phyloP scores from a whole-genome alignment of 495 filamentous ascomycete species.

The Gamarada debralockiae region DNA sequence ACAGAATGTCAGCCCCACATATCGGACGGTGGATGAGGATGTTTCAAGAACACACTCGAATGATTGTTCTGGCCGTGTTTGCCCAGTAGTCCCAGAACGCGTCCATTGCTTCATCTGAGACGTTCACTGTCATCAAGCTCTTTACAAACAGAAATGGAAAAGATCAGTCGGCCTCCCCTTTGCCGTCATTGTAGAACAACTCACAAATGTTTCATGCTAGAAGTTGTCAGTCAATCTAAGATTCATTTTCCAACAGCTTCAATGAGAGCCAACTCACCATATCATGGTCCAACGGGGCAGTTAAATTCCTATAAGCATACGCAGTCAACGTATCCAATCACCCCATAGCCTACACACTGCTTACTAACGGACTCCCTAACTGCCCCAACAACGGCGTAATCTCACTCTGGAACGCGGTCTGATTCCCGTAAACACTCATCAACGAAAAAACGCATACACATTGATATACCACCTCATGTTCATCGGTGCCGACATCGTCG shows the following conservation, averaged over 20 bases:
- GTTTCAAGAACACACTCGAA: slow-evolving; percentile 30
- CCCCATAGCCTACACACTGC: not conserved
- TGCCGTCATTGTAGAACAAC: not conserved
- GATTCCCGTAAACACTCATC: slow-evolving; percentile 3
- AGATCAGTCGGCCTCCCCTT: too few relatives aligned
- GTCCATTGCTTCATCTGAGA: slow-evolving; percentile 25
- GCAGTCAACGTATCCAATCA: slow-evolving; percentile 1
- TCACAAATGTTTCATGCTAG: slow-evolving; percentile 12
- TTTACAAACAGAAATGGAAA: slow-evolving; percentile 23
- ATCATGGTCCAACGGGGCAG: slow-evolving; percentile 7
- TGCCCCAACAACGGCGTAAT: not conserved
- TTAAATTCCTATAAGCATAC: slow-evolving; percentile 4
- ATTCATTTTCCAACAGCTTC: too few relatives aligned
- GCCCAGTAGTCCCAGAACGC: slow-evolving; percentile 41
- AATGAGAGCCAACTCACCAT: not conserved
- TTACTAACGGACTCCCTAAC: not conserved
- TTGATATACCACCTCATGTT: slow-evolving; percentile 45
- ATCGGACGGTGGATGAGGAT: slow-evolving; percentile 40
- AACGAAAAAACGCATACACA: slow-evolving; percentile 27
- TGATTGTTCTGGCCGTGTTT: slow-evolving; percentile 32
- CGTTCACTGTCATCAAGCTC: slow-evolving; percentile 24
- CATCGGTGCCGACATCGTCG: slow-evolving; percentile 27
- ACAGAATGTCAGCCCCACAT: not conserved
- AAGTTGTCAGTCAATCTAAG: not conserved
- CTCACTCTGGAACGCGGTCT: slow-evolving; percentile 1